Evolutionary conservation across 1,284 basidiomycete species (phyloP), one percentile per base, ranked within the genome.

Genomic region (Malassezia furfur): DNA sequence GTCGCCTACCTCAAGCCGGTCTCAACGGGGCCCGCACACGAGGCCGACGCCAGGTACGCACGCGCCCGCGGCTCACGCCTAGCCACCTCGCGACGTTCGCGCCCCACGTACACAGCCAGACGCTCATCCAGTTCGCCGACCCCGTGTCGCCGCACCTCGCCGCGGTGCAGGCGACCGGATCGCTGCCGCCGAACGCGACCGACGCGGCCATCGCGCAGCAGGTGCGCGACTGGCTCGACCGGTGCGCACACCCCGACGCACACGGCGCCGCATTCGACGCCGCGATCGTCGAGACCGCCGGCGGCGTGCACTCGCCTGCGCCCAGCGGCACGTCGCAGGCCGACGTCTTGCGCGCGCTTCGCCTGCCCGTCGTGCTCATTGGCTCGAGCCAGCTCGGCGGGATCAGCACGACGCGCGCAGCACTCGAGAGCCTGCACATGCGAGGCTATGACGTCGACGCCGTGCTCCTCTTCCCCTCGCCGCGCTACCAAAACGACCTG

Each of bases 101-200:
- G 14, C 52, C 64, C 3, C n/a, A 36, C 2, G 50, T 63, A n/a
- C 72, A 79, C 12, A 80, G 85, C 1, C 79, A 82, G 17, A 93
- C 89, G 75, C 78, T 96, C 6, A 91, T 84, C 74, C 84, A 84
- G 49, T 94, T 87, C 65, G 79, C 85, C 40, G 85, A 93, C 54
- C 91, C 93, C 0, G 86, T 96, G 50, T 91, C 88, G 63, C 93
- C 93, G 0, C 93, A 96, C 75, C 78, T 96, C 22, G 93, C 93
- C 1, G 88, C 82, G 2, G 78, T 80, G 59, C 77, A 86, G 52
- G 82, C 83, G 1, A 77, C 77, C 0, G 78, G 79, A 35, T 76
- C 77, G 1, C 52, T 61, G 46, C 36, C 59, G 31, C 48, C 51
- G 0, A 58, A 61, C 17, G 31, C 58, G 1, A 48, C 60, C 37